These are phyloP conservation scores for Saprolegnia parasitica DNA, from an alignment of 352 stramenopile species.

Conservation along the genomic window DNA sequence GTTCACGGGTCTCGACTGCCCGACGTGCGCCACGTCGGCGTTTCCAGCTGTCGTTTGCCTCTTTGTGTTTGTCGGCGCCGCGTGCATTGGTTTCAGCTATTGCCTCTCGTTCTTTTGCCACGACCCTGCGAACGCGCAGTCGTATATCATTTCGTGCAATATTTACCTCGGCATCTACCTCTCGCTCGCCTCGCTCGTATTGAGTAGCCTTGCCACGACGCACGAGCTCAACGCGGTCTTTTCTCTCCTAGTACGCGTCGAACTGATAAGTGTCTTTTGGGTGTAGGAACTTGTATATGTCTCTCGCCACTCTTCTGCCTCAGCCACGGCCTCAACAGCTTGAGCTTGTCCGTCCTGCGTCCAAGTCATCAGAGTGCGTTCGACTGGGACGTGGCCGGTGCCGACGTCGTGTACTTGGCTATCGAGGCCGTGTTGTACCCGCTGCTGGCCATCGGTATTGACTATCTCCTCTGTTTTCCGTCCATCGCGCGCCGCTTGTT, in stretches of 20 bases:
- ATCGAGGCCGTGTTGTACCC: conserved; percentile 34
- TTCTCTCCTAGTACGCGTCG: too few relatives aligned
- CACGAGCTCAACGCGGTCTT: conserved; percentile 32
- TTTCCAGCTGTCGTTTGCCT: conserved; percentile 38
- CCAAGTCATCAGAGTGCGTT: conserved; percentile 27
- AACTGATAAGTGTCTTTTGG: too few relatives aligned
- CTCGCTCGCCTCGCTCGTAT: conserved; percentile 46
- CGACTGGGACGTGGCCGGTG: conserved; percentile 30
- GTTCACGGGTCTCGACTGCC: conserved; percentile 37
- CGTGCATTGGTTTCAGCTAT: conserved; percentile 44
- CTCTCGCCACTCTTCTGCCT: conserved; percentile 49
- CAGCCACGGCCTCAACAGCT: conserved; percentile 38
- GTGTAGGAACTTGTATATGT: conserved; percentile 37
- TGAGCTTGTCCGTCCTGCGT: conserved; percentile 20
- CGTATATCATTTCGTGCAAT: conserved; percentile 49
- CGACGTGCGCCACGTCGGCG: conserved; percentile 31
- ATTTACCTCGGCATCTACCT: conserved; percentile 40
- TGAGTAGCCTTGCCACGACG: conserved; percentile 38
- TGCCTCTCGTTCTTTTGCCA: conserved; percentile 38
- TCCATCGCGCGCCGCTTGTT: conserved; percentile 1
- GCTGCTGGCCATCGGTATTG: conserved; percentile 30
- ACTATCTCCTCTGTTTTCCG: conserved; percentile 30
- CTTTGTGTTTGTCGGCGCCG: conserved; percentile 47
- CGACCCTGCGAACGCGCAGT: conserved; percentile 39
- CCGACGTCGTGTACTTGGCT: conserved; percentile 31